Evolutionary conservation across 2,329 filamentous ascomycete genomes (phyloP), one percentile per base, ranked within the genome.

Genomic region (Ascomycota sp.): DNA sequence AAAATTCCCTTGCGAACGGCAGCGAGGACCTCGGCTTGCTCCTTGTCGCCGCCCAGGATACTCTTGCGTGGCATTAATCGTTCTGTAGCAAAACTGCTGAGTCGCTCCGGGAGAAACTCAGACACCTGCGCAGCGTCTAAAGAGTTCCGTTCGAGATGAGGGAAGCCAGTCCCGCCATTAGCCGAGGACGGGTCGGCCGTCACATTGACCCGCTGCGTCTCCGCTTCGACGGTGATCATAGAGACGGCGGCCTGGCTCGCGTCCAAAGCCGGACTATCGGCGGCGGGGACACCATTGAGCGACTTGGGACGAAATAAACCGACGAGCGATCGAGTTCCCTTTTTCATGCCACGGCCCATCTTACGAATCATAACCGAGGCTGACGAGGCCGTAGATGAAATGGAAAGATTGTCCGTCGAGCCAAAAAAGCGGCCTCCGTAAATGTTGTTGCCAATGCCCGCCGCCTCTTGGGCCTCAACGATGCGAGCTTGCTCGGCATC

Each of bases 301-400:
- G 86, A 95, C 52, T 95, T 98, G 1, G 89, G 86, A 37, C 89
- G 68, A 59, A 98, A 98, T 7, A 98, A 63, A 19, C 89, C 89
- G 40, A 91, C 91, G 31, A 98, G 69, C 17, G 85, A 94, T 28
- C 85, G 69, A 12, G 77, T 78, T 30, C 82, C 76, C 55, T 89
- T 91, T 65, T 93, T 95, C 72, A 95, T 78, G n/a, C 86, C 85
- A 39, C 83, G 82, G 32, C 89, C 89, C 89, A 98, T 98, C 59
- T 98, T 98, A 31, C 89, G 74, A 40, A 98, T 78, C 81, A 91
- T 91, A 42, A 91, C 73, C 20, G 82, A 91, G 22, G 81, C 81
- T 13, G 81, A 91, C 6, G 82, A 91, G 13, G 81, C 81, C 8
- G 81, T 91, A 4, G 82, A 91, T 2, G 80, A 86, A 38, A 91